Percentiles rank a stretch among this genome's conserved stretches.
These are phyloP conservation scores for Coemansia sp. DNA, from an alignment of 192 early-diverging fungal species.

Conservation along the genomic window DNA sequence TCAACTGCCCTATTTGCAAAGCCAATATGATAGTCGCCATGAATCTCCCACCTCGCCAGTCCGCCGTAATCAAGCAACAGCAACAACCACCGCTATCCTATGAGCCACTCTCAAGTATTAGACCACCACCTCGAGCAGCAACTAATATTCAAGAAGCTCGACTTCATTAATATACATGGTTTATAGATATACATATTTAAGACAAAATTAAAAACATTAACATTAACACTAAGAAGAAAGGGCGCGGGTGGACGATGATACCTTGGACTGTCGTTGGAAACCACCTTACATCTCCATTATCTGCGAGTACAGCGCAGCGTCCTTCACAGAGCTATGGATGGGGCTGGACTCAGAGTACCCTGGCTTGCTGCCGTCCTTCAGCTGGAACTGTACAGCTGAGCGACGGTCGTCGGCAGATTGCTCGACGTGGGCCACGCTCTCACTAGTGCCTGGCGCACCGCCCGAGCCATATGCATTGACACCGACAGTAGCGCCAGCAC, in stretches of 20 bases:
- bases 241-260: not conserved
- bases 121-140: not conserved
- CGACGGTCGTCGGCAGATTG: constrained; percentile 11
- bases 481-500: constrained; percentile 39
- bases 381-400: constrained; percentile 13
- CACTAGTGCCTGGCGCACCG: not conserved
- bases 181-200: not conserved
- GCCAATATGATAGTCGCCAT: constrained; percentile 19
- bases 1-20: constrained; percentile 29
- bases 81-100: not conserved
- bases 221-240: not conserved
- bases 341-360: constrained; percentile 19
- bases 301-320: constrained; percentile 29
- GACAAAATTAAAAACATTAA: not conserved
- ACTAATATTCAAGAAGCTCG: not conserved
- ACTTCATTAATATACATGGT: not conserved
- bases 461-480: constrained; percentile 20
- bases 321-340: constrained; percentile 31
- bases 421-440: constrained; percentile 10
- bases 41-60: constrained; percentile 8
- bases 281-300: constrained; percentile 30
- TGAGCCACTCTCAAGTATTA: not conserved
- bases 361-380: constrained; percentile 16
- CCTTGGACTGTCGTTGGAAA: not conserved
- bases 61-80: not conserved